Percentiles rank a stretch among this genome's conserved stretches.
Conservation (phyloP, 106 monocot genomes). For the Allium sativum region DNA sequence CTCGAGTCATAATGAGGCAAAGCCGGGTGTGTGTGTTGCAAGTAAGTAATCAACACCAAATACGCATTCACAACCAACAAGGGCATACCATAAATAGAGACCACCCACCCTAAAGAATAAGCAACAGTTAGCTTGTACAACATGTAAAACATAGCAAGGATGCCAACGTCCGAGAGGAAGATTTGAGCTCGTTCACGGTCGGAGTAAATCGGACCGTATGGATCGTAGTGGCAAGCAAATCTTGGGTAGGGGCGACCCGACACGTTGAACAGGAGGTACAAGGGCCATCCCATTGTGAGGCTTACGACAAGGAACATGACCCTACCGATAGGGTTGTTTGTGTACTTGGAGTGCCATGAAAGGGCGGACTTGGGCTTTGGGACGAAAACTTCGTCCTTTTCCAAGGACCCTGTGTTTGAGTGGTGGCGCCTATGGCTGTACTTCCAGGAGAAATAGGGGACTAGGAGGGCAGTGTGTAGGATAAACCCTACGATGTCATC, state of each 20-base stretch:
- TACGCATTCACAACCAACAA: constrained; percentile 34
- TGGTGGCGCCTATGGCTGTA: constrained; percentile 85
- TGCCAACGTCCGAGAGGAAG: constrained; percentile 23
- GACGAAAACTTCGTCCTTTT: constrained; percentile 85
- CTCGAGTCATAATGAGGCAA: constrained; percentile 45
- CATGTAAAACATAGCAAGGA: constrained; percentile 9
- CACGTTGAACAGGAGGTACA: constrained; percentile 50
- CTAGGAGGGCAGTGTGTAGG: constrained; percentile 71
- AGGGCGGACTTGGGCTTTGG: constrained; percentile 45
- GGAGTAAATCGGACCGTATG: constrained; percentile 52
- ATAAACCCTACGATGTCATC: constrained; percentile 65
- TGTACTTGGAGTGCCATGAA: constrained; percentile 42
- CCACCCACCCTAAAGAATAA: constrained; percentile 12
- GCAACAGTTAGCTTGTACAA: constrained; percentile 21
- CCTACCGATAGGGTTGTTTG: constrained; percentile 60
- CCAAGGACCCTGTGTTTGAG: constrained; percentile 80
- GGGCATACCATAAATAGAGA: constrained; percentile 33
- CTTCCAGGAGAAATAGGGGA: constrained; percentile 96
- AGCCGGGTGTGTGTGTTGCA: constrained; percentile 56
- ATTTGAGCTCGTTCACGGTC: constrained; percentile 30
- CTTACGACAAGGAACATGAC: constrained; percentile 28
- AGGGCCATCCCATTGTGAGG: constrained; percentile 68
- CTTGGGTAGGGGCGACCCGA: constrained; percentile 53
- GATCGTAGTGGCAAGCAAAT: constrained; percentile 62
- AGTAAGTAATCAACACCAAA: constrained; percentile 42